Evolutionary conservation across 2,329 filamentous ascomycete species (phyloP), one percentile per base, ranked within the genome.

Genomic region (Colletotrichum camelliae): DNA sequence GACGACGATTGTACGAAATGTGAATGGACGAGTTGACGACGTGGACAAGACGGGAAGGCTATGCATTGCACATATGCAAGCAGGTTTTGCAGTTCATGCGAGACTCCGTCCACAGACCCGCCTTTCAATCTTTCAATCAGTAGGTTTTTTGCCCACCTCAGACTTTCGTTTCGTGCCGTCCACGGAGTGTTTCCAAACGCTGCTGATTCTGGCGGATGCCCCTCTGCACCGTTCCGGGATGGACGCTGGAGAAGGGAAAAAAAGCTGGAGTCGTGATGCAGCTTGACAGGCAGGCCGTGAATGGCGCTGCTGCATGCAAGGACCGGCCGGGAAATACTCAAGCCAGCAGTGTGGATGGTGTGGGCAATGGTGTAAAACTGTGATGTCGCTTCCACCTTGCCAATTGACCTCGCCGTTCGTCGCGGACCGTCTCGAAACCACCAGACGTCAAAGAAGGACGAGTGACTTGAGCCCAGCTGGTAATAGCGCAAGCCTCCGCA

Each of bases 51-150:
- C 74, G 58, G 74, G 57, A 76, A 65, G 70, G 58, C 58, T 73
- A 69, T 69, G 64, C 74, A 60, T 69, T 64, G 71, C 55, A 76
- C 35, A 39, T 74, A 75, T 76, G 74, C 74, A 76, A 76, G 74
- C 74, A 76, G 66, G 74, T 76, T 76, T 76, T 71, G 61, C 39
- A 57, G 74, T 76, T 76, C 74, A 76, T 76, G 74, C 72, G 74
- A 76, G 74, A 74, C 67, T 62, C 67, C 67, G 72, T 67, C 66
- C 52, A 67, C 21, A 43, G 48, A 52, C 33, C 18, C 29, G 72
- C 48, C 68, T 48, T 31, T 64, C 24, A 27, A 27, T 64, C 29
- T 71, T 58, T 72, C 65, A 48, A n/a, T 33, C 29, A 48, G 31
- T 52, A 7, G 65, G 24, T 71, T 24, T 66, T 64, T 64, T n/a